These are phyloP conservation scores for Pyrenochaeta sp. DNA, from an alignment of 2,329 filamentous ascomycete genomes.

Conservation along the genomic window DNA sequence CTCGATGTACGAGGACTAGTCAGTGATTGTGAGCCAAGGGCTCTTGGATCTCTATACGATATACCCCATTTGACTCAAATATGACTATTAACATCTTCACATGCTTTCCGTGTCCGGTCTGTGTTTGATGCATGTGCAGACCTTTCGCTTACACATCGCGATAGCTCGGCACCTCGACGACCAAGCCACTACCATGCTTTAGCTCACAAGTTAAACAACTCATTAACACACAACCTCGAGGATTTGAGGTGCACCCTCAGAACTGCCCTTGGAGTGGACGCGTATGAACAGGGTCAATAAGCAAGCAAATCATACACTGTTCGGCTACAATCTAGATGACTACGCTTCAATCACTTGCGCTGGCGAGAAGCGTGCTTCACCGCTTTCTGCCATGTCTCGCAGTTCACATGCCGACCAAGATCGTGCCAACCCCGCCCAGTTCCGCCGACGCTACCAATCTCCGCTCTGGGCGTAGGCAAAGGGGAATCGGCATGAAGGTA, in stretches of 20 bases:
- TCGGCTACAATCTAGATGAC: too few species aligned
- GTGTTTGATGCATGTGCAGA: not conserved
- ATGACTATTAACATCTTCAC: conserved; percentile 1
- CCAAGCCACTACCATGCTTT: conserved; percentile 3
- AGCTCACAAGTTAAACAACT: not conserved
- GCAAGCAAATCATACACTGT: not conserved
- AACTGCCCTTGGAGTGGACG: not conserved
- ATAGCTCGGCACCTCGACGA: conserved; percentile 2
- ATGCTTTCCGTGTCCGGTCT: not conserved
- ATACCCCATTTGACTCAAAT: conserved; percentile 26
- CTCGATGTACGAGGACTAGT: not conserved
- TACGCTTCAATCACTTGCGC: too few species aligned
- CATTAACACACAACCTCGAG: not conserved
- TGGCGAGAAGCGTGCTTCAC: not conserved
- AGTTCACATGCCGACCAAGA: conserved; percentile 10
- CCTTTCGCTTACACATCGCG: conserved; percentile 1
- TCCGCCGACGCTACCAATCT: not conserved
- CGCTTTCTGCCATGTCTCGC: conserved; percentile 1
- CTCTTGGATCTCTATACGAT: conserved; percentile 23
- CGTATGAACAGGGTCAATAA: not conserved
- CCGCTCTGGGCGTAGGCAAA: not conserved
- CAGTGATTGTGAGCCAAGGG: conserved; percentile 4
- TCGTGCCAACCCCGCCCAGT: conserved; percentile 3
- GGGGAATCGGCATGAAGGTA: not conserved
- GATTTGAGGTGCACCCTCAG: not conserved